Conservation (phyloP, 2,329 filamentous ascomycete genomes). For the Keithomyces neogunnii region DNA sequence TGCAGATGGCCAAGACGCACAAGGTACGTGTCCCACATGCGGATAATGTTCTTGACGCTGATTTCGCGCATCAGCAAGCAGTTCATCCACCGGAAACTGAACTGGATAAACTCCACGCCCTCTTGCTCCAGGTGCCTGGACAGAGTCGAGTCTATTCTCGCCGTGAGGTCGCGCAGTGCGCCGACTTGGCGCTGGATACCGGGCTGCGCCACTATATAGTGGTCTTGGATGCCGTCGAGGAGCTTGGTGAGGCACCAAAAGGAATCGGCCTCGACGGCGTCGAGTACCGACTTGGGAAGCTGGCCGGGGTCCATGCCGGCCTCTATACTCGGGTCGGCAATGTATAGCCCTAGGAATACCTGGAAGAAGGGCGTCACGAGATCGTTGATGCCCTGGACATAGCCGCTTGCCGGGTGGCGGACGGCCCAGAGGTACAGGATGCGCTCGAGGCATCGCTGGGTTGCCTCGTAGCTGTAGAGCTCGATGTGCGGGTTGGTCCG, state of each 20-base stretch:
- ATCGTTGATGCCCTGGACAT: slow-evolving; percentile 98
- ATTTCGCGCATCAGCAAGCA: slow-evolving; percentile 97
- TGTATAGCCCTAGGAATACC: slow-evolving; percentile 89
- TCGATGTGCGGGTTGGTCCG: slow-evolving; percentile 94
- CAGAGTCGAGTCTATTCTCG: slow-evolving; percentile 74
- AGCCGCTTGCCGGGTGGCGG: slow-evolving; percentile 90
- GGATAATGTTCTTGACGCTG: slow-evolving; percentile 89
- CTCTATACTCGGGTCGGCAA: slow-evolving; percentile 88
- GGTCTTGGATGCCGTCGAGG: slow-evolving; percentile 97
- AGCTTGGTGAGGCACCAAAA: slow-evolving; percentile 99
- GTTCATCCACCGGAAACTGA: slow-evolving; percentile 99
- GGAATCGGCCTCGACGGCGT: slow-evolving; percentile 94
- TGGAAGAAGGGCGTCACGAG: slow-evolving; percentile 97
- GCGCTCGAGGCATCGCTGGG: slow-evolving; percentile 84
- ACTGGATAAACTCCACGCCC: slow-evolving; percentile 96
- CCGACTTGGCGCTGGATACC: slow-evolving; percentile 92
- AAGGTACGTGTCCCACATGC: slow-evolving; percentile 99
- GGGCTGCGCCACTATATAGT: slow-evolving; percentile 96
- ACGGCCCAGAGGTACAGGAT: slow-evolving; percentile 98
- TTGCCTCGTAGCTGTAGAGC: slow-evolving; percentile 91
- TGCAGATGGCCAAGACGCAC: slow-evolving; percentile 40
- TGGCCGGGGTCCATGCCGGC: slow-evolving; percentile 95
- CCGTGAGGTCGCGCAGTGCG: slow-evolving; percentile 80
- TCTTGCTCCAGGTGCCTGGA: slow-evolving; percentile 86
- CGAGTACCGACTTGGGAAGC: slow-evolving; percentile 78